These are phyloP conservation scores for Fomitopsis pinicola DNA, from an alignment of 1,284 basidiomycete species.

Conservation along the genomic window DNA sequence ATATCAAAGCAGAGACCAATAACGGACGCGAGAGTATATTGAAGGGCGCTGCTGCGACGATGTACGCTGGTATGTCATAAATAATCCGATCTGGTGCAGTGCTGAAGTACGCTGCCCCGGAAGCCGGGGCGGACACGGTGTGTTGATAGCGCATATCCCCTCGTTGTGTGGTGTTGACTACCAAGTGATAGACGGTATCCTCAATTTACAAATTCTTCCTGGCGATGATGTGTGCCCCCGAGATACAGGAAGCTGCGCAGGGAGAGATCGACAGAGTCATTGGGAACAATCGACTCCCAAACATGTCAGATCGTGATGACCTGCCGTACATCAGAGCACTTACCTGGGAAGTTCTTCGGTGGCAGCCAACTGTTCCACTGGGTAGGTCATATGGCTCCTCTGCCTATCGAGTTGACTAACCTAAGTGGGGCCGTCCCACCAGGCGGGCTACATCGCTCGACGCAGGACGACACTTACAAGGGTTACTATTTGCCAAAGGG, in stretches of 20 bases:
- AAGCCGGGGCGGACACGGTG: slow-evolving; percentile 27
- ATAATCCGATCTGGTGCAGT: no score
- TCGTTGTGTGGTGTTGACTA: no score
- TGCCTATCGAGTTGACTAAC: not conserved
- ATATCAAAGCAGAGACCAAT: slow-evolving; percentile 16
- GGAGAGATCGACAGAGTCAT: slow-evolving; percentile 28
- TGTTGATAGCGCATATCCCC: not conserved
- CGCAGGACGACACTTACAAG: slow-evolving; percentile 23
- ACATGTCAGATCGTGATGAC: slow-evolving; percentile 23
- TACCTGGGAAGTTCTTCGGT: slow-evolving; percentile 26
- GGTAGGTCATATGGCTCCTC: slow-evolving; percentile 8
- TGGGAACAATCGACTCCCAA: slow-evolving; percentile 26
- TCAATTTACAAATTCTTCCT: slow-evolving; percentile 19
- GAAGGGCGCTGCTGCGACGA: slow-evolving; percentile 24
- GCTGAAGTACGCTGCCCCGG: not conserved
- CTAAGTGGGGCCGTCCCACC: not conserved
- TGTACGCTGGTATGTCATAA: slow-evolving; percentile 10
- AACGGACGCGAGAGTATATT: slow-evolving; percentile 22
- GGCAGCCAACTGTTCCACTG: slow-evolving; percentile 25
- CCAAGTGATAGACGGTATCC: slow-evolving; percentile 19
- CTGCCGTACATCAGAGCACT: slow-evolving; percentile 30
- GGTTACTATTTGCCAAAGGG: slow-evolving; percentile 27
- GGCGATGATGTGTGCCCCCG: slow-evolving; percentile 28
- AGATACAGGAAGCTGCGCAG: slow-evolving; percentile 28
- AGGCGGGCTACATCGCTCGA: slow-evolving; percentile 23